Percentiles rank a stretch among this genome's conserved stretches.
Evolutionary conservation across 1,284 basidiomycete species (phyloP).

Genomic region (Cystobasidiaceae sp.): DNA sequence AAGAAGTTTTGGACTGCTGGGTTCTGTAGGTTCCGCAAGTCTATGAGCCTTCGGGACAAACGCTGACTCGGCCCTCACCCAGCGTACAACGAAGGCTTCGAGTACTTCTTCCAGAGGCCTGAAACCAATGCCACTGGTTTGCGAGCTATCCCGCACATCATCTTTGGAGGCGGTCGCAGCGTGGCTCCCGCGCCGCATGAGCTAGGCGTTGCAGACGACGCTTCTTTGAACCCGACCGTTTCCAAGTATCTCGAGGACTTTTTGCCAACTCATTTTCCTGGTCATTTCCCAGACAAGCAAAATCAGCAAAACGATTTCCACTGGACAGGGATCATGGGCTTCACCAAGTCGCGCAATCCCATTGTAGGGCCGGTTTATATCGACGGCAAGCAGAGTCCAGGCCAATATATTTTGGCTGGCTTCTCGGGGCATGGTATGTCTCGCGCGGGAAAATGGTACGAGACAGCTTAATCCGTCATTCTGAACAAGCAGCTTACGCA

Average conservation of each 20-base stretch:
- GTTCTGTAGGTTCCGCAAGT: slow-evolving; percentile 42
- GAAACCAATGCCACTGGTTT: slow-evolving; percentile 50
- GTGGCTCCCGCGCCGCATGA: slow-evolving; percentile 52
- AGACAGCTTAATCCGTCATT: slow-evolving; percentile 17
- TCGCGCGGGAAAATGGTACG: slow-evolving; percentile 64
- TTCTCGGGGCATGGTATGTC: slow-evolving; percentile 78
- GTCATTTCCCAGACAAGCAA: slow-evolving; percentile 51
- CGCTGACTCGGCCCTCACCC: slow-evolving; percentile 30
- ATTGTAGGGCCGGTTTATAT: slow-evolving; percentile 63
- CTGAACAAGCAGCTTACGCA: neutral
- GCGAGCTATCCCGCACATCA: slow-evolving; percentile 55
- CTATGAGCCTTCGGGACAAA: neutral
- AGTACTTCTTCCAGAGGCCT: slow-evolving; percentile 77
- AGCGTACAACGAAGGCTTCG: slow-evolving; percentile 52
- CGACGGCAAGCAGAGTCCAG: slow-evolving; percentile 42
- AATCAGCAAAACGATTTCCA: slow-evolving; percentile 54
- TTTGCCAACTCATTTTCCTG: slow-evolving; percentile 58
- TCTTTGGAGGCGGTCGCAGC: slow-evolving; percentile 67
- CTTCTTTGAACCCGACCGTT: slow-evolving; percentile 53
- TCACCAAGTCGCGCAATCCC: slow-evolving; percentile 60
- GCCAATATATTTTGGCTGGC: slow-evolving; percentile 69
- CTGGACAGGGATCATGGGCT: slow-evolving; percentile 80
- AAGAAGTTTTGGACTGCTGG: slow-evolving; percentile 39
- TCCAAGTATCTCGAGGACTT: slow-evolving; percentile 56
- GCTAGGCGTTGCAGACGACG: slow-evolving; percentile 60